Base-by-base conservation (phyloP, 2,329 filamentous ascomycete genomes). In the Curvularia hawaiiensis region DNA sequence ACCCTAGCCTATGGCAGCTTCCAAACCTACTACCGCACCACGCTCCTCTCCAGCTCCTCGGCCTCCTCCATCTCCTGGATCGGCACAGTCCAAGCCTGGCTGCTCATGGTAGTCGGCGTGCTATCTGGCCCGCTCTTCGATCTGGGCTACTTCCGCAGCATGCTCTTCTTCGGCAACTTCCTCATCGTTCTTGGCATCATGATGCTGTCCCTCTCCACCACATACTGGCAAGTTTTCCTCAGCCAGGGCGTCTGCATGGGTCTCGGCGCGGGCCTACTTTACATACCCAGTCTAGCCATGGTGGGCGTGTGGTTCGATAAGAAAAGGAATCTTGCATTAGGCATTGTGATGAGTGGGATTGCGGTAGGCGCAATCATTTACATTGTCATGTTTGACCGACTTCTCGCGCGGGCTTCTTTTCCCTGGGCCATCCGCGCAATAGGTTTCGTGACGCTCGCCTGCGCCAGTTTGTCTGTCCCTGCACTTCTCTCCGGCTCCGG, bases 131-230 rank as follows among this genome's bases (percentile, higher is more conserved):
- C 79, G 40, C 64, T 78, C 46, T 78, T 90, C 57, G 79, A 81
- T 50, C 61, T 76, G 10, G 79, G 79, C 2, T 79, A 79, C 53
- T 80, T 80, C 64, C 72, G 76, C 0, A 68, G 86, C 2, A 65
- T 85, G 30, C 60, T 74, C 46, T 57, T 70, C 53, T 59, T 66
- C 2, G 85, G 86, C 16, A 82, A 81, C 2, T 84, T 59, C 70
- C 78, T 76, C 2, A 80, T 86, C 43, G 82, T 88, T 4, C 83
- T 88, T 52, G 83, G 84, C 3, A 72, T 88, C 11, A 87, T 89
- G 84, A 87, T 88, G 84, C 77, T 84, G 0, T 83, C 80, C 22
- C 69, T 88, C 61, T 85, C 76, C 46, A 82, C 76, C 3, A 63
- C 80, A 50, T 85, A 84, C 62, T 85, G 83, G 69, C 83, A 85